Conservation (phyloP, 495 filamentous ascomycete genomes). For the Rusavskia elegans region DNA sequence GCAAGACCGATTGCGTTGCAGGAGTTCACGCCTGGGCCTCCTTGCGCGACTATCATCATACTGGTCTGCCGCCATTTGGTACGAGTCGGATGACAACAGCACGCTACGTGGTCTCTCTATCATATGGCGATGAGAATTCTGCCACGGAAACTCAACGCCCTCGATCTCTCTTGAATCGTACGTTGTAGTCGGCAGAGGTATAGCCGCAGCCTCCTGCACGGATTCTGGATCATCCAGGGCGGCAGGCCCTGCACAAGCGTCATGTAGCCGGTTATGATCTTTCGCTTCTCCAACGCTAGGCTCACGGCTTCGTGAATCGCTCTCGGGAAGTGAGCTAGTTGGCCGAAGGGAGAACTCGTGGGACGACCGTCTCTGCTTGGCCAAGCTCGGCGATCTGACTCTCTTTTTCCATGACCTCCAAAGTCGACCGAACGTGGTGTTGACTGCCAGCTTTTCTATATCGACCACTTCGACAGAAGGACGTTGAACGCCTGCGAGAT, state of each 20-base stretch:
- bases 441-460: conserved; percentile 83
- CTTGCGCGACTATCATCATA: not conserved
- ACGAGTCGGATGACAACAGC: not conserved
- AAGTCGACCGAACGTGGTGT: conserved; percentile 68
- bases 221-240: conserved; percentile 14
- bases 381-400: conserved; percentile 26
- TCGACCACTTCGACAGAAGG: conserved; percentile 79
- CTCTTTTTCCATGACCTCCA: conserved; percentile 96
- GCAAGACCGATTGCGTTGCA: not conserved
- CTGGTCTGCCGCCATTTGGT: not conserved
- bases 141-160: conserved; percentile 38
- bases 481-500: conserved; percentile 30
- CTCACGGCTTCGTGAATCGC: conserved; percentile 7
- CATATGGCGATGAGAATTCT: not conserved
- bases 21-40: not conserved
- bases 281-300: conserved; percentile 11
- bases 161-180: conserved; percentile 64
- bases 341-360: conserved; percentile 2
- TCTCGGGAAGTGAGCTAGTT: conserved; percentile 8
- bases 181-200: conserved; percentile 49
- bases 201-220: conserved; percentile 31
- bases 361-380: conserved; percentile 6
- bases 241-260: not conserved
- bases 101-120: not conserved
- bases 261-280: conserved; percentile 1